Evolutionary conservation across 495 filamentous ascomycete genomes (phyloP).

Genomic region (Trichoderma parareesei): DNA sequence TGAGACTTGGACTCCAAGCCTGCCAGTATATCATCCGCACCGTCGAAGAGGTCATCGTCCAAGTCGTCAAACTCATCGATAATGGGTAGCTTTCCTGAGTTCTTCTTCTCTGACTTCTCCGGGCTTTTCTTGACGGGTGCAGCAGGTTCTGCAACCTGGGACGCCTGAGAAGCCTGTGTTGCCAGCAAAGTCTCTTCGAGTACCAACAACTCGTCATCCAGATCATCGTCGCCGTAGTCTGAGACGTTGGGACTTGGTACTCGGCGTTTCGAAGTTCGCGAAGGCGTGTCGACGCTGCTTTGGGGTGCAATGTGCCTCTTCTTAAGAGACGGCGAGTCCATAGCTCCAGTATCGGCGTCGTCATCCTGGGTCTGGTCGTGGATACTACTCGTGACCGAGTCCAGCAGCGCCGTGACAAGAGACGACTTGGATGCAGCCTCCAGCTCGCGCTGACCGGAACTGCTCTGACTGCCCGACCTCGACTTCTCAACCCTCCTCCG

Average conservation of each 20-base stretch:
- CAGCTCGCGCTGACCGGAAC: slow-evolving; percentile 13
- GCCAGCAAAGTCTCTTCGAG: slow-evolving; percentile 40
- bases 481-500: slow-evolving; percentile 39
- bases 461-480: not conserved
- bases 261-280: slow-evolving; percentile 16
- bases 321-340: slow-evolving; percentile 10
- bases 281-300: slow-evolving; percentile 10
- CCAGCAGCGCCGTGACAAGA: slow-evolving; percentile 36
- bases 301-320: slow-evolving; percentile 1
- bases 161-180: slow-evolving; percentile 12
- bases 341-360: not conserved
- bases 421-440: slow-evolving; percentile 39
- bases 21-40: slow-evolving; percentile 49
- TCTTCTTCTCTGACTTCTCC: not conserved
- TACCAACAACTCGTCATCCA: slow-evolving; percentile 42
- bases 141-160: not conserved
- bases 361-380: slow-evolving; percentile 3
- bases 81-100: not conserved
- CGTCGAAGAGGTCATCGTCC: slow-evolving; percentile 53
- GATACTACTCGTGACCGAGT: slow-evolving; percentile 27
- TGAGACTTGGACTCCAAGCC: slow-evolving; percentile 28
- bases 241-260: slow-evolving; percentile 19
- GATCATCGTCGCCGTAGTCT: slow-evolving; percentile 41
- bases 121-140: not conserved
- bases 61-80: slow-evolving; percentile 52